A percentile compares a stretch with the other conserved stretches of the same genome.
phyloP scores from a whole-genome alignment of 2,329 filamentous ascomycete species.

The Penicillium sp. region DNA sequence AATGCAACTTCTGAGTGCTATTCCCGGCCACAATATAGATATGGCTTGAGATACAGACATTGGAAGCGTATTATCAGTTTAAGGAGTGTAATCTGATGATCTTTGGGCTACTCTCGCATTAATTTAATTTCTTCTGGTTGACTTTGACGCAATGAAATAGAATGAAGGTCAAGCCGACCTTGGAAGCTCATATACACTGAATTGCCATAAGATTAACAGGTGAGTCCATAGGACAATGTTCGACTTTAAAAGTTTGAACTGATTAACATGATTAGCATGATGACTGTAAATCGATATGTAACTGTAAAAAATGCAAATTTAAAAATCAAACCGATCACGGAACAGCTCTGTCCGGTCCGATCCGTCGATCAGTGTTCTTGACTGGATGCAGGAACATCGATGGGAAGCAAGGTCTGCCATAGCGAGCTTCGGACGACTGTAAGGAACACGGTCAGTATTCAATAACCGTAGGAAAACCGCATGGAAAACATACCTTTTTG shows the following conservation, averaged over 20 bases:
- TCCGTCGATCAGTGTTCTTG: conserved; percentile 21
- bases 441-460: neutral
- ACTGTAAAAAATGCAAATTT: neutral
- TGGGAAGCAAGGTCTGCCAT: conserved; percentile 26
- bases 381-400: conserved; percentile 28
- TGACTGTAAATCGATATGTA: neutral
- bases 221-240: neutral
- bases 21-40: no score
- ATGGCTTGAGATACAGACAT: no score
- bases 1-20: no score
- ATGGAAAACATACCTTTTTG: conserved; percentile 11
- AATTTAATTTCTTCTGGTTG: neutral
- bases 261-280: neutral
- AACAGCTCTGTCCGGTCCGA: conserved; percentile 22
- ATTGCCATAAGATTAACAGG: neutral
- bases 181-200: neutral
- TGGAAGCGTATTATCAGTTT: no score
- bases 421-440: conserved; percentile 16
- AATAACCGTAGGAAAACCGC: neutral
- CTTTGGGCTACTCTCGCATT: neutral
- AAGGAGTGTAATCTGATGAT: no score
- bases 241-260: neutral
- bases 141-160: no score
- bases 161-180: neutral
- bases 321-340: conserved; percentile 5